Base-by-base conservation (phyloP, 257 asterid species). In the Solanum bulbocastanum region DNA sequence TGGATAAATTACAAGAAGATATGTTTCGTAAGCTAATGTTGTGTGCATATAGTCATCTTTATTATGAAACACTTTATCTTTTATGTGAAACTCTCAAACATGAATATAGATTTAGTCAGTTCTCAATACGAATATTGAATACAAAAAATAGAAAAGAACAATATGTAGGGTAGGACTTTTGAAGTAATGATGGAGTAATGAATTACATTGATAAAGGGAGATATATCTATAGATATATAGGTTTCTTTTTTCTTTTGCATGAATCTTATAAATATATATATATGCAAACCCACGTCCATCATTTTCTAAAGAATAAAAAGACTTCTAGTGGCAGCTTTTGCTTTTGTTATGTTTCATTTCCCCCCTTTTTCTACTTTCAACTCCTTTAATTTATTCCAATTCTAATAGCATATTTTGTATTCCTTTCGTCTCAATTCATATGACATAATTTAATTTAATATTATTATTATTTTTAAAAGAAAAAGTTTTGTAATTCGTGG, bases 321-420 rank as follows among this genome's bases (percentile, higher is more conserved):
- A 88, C 88, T 89, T 93, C 91, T 83, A 85, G 90, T 88, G 94
- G 93, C 96, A 94, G 98, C 96, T 95, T 95, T 94, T 93, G 91
- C 96, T 94, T 95, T 91, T 86, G 46, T 89, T 90, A 75, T 90
- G 42, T 86, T 90, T 88, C 39, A n/a, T 84, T 86, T 10, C 42
- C 86, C 71, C 27, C 72, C 42, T 16, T 87, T 87, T 60, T 52
- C 44, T 46, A 23, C 87, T 76, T 92, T 88, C 74, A 35, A 40
- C 65, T 42, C 25, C 42, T 78, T 75, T 42, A 27, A 44, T 73
- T 73, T 82, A 87, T 72, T 58, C 68, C 68, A 49, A 81, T 81
- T 49, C 56, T 46, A 81, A 81, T 81, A 5, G 3, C 10, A n/a
- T 23, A 52, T 52, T 15, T 49, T 15, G 0, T 49, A 49, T 49